Conservation (phyloP, 495 filamentous ascomycete species). For the Penicillium herquei region DNA sequence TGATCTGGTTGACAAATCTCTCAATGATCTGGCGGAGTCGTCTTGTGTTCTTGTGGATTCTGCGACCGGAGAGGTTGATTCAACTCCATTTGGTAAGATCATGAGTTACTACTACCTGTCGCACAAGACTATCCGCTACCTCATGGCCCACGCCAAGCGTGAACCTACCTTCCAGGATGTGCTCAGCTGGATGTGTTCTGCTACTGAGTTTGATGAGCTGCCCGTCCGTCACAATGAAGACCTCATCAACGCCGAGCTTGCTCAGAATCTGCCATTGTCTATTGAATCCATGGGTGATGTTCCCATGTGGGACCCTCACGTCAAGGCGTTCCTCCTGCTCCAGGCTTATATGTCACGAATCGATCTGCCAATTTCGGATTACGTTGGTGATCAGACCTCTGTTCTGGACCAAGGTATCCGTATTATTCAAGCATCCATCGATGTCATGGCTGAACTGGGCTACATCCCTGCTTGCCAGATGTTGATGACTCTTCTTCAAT, state of each 20-base stretch:
- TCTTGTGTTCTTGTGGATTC: conserved; percentile 75
- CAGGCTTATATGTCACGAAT: conserved; percentile 95
- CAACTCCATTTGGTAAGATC: conserved; percentile 91
- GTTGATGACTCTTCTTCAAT: conserved; percentile 85
- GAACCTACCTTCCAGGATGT: conserved; percentile 81
- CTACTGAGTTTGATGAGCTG: conserved; percentile 95
- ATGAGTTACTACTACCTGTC: conserved; percentile 99
- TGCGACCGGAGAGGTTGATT: conserved; percentile 80
- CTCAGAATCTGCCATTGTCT: conserved; percentile 70
- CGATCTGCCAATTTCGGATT: conserved; percentile 91
- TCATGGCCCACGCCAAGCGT: conserved; percentile 72
- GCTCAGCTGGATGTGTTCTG: conserved; percentile 86
- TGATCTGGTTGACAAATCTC: conserved; percentile 80
- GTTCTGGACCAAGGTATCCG: conserved; percentile 95
- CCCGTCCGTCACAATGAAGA: conserved; percentile 99
- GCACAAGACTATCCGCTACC: conserved; percentile 87
- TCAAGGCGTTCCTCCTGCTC: conserved; percentile 91
- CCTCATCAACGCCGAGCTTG: conserved; percentile 91
- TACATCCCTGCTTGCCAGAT: conserved; percentile 67
- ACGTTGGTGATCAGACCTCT: conserved; percentile 87
- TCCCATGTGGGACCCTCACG: conserved; percentile 97
- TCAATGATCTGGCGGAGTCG: conserved; percentile 76
- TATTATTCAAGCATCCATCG: conserved; percentile 88
- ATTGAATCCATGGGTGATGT: conserved; percentile 66
- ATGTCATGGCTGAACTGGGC: conserved; percentile 90